Conservation (phyloP, 352 stramenopile genomes). For the Phytophthora brassicae region DNA sequence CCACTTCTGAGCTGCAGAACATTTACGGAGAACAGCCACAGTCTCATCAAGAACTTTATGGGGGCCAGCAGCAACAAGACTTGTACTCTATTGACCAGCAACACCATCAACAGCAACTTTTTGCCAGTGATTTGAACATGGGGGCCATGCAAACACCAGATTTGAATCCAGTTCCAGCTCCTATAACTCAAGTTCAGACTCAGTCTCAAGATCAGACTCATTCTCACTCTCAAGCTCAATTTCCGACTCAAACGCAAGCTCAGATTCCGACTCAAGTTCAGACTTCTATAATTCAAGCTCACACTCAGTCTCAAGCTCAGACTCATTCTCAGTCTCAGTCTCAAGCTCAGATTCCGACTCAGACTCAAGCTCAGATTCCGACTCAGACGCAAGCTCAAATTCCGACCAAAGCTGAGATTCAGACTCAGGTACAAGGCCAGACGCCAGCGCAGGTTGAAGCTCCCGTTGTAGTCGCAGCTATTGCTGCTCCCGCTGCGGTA, state of each 20-base stretch:
- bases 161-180: slow-evolving; percentile 3
- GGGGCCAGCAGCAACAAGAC: slow-evolving; percentile 9
- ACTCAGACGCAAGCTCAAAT: not conserved
- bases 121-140: slow-evolving; percentile 8
- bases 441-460: not conserved
- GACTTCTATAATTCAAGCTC: not conserved
- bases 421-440: not conserved
- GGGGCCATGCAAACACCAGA: slow-evolving; percentile 18
- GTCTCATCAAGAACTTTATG: slow-evolving; percentile 1
- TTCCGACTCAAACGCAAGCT: not conserved
- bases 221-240: not conserved
- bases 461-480: not conserved
- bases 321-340: not conserved
- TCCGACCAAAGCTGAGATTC: not conserved
- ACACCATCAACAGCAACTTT: slow-evolving; percentile 18
- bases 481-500: not conserved
- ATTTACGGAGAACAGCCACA: slow-evolving; percentile 31
- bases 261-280: not conserved
- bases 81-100: slow-evolving; percentile 2
- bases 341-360: not conserved
- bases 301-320: not conserved
- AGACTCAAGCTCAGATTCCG: not conserved
- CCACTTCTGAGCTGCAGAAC: slow-evolving; percentile 22
- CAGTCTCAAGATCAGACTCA: too few species aligned
- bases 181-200: not conserved